A percentile compares a stretch with the other conserved stretches of the same genome.
These are phyloP conservation scores for Podila horticola DNA, from an alignment of 192 early-diverging fungal genomes.

Conservation along the genomic window DNA sequence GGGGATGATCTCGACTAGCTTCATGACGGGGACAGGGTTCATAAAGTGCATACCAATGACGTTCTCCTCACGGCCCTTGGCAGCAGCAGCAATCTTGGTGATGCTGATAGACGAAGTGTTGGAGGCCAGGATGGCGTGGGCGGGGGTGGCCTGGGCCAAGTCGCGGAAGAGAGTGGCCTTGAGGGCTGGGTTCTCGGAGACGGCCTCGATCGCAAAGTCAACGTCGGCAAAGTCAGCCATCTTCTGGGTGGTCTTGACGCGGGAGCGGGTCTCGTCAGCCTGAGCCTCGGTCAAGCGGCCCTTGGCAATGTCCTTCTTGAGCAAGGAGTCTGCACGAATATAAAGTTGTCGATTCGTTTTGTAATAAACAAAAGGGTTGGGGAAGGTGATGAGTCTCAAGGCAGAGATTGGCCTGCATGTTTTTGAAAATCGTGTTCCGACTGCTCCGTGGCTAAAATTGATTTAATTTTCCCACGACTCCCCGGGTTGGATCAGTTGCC, in stretches of 20 bases:
- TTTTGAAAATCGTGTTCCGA: background rate
- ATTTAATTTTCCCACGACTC: constrained; percentile 7
- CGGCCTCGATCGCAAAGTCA: constrained; percentile 96
- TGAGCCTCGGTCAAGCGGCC: constrained; percentile 86
- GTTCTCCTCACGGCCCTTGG: constrained; percentile 76
- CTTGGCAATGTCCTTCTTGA: constrained; percentile 92
- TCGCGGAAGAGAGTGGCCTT: constrained; percentile 86
- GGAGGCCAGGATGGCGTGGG: constrained; percentile 86
- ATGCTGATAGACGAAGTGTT: constrained; percentile 99
- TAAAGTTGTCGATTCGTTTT: background rate
- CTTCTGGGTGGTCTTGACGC: constrained; percentile 69
- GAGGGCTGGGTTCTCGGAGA: constrained; percentile 84
- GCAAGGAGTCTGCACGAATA: constrained; percentile 69
- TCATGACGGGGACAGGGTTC: constrained; percentile 98
- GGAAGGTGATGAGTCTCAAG: too few relatives aligned
- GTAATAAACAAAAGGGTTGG: background rate
- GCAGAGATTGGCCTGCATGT: background rate
- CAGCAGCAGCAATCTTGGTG: constrained; percentile 96
- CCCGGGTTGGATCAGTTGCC: background rate
- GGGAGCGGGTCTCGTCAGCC: constrained; percentile 64
- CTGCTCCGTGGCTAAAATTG: too few relatives aligned
- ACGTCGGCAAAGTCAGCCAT: constrained; percentile 71
- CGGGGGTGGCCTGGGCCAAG: constrained; percentile 73
- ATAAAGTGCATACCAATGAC: constrained; percentile 99
- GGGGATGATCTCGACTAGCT: constrained; percentile 96